Conservation (phyloP, 2,329 filamentous ascomycete genomes). For the Epichloe typhina region DNA sequence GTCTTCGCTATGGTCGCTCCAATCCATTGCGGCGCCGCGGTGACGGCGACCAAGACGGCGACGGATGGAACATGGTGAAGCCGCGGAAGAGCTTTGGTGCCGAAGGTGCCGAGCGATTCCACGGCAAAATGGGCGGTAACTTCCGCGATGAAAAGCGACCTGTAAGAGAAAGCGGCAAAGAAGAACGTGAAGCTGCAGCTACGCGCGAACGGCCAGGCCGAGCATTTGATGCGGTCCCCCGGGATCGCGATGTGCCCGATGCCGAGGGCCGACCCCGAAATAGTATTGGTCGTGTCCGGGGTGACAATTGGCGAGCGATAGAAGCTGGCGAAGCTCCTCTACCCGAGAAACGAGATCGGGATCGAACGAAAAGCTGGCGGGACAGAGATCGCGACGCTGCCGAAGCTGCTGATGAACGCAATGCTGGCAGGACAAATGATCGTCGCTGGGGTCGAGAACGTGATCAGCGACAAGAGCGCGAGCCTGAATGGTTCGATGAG, state of each 20-base stretch:
- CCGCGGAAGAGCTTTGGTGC: slow-evolving; percentile 61
- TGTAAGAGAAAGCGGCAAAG: slow-evolving; percentile 32
- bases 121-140: slow-evolving; percentile 47
- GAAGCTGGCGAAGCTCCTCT: slow-evolving; percentile 20
- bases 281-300: slow-evolving; percentile 48
- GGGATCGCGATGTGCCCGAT: slow-evolving; percentile 38
- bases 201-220: slow-evolving; percentile 33
- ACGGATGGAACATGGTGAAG: slow-evolving; percentile 64
- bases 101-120: slow-evolving; percentile 59
- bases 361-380: slow-evolving; percentile 48
- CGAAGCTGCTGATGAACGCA: slow-evolving; percentile 42
- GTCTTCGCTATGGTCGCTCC: slow-evolving; percentile 33
- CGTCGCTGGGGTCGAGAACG: slow-evolving; percentile 44
- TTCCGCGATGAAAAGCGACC: slow-evolving; percentile 30
- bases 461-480: slow-evolving; percentile 54
- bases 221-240: slow-evolving; percentile 35
- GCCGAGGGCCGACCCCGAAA: slow-evolving; percentile 47
- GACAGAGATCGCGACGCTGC: slow-evolving; percentile 32
- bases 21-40: slow-evolving; percentile 40
- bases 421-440: slow-evolving; percentile 31
- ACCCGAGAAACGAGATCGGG: slow-evolving; percentile 36
- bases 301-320: slow-evolving; percentile 65
- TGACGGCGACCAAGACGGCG: slow-evolving; percentile 45
- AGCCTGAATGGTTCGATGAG: slow-evolving; percentile 84
- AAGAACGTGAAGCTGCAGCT: slow-evolving; percentile 40